Evolutionary conservation across 768 basidiomycete species (phyloP), one percentile per base, ranked within the genome.

Genomic region (Collybia nuda): DNA sequence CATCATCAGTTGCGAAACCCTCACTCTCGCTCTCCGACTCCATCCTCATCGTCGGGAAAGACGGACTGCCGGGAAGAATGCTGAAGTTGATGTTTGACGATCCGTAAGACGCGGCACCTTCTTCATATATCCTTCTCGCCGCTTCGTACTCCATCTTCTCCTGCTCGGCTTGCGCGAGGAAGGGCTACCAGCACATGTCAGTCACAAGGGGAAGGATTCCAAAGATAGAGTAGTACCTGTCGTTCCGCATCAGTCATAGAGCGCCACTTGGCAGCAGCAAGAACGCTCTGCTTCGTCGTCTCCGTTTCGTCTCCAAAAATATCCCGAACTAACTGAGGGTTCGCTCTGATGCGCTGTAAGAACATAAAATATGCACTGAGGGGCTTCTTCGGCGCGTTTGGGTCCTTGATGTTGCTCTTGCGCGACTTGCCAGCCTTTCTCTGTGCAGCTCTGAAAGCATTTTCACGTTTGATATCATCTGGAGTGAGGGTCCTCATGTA

Each of bases 281-380:
- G 74, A 3, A 94, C 90, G 68, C 91, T 93, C 75, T 97, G 94
- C 68, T 90, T 91, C 47, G 94, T 95, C 7, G 94, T 94, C 71
- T 95, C 94, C 29, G 85, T 86, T 70, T 94, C 93, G 47, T 90
- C 87, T 8, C 88, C 90, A 70, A 95, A 96, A 6, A 96, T 84
- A 11, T 86, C 85, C 52, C 65, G 75, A 8, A 91, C 88, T n/a
- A 95, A 69, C 29, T 74, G 72, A 2, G 84, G 80, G 61, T 90
- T 84, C 47, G 89, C 86, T 53, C 94, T 79, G 58, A 97, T 97
- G 40, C 86, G 83, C 66, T 94, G 93, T 56, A 96, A 67, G 75
- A 94, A 97, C 85, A 95, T 90, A 57, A 97, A 96, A 62, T 96
- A 97, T 0, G 94, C 93, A 63, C 85, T 88, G 39, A 96, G 81